phyloP scores from a whole-genome alignment of 2,329 filamentous ascomycete species.

The Gremmenia infestans region DNA sequence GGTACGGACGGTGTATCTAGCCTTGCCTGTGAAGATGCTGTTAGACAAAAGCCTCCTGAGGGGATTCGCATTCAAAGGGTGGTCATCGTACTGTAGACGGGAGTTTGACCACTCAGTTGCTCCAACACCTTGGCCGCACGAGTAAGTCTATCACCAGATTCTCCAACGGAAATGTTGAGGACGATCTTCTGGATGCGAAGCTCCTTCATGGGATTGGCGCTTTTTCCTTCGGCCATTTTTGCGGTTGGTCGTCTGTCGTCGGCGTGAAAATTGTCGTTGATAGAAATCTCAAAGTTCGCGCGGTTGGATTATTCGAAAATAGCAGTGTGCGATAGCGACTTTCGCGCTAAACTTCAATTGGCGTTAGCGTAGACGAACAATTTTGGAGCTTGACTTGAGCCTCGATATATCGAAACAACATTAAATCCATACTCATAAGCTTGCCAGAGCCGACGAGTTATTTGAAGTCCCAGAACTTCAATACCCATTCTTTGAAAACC shows the following conservation, averaged over 20 bases:
- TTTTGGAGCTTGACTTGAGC: conserved; percentile 1
- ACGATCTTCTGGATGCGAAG: conserved; percentile 99
- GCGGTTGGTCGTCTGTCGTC: conserved; percentile 18
- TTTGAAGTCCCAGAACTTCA: conserved; percentile 32
- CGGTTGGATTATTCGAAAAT: conserved; percentile 12
- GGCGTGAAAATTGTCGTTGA: conserved; percentile 14
- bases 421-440: conserved; percentile 18
- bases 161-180: conserved; percentile 98
- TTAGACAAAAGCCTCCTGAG: conserved; percentile 15
- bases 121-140: conserved; percentile 99
- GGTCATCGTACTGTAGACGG: conserved; percentile 83
- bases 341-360: conserved; percentile 7
- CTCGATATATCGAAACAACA: conserved; percentile 8
- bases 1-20: conserved; percentile 99
- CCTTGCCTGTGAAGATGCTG: conserved; percentile 67
- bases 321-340: conserved; percentile 4
- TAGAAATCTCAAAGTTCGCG: conserved; percentile 16
- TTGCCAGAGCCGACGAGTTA: conserved; percentile 27
- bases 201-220: conserved; percentile 98
- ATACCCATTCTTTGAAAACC: conserved; percentile 31
- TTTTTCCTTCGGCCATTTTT: conserved; percentile 69
- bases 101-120: conserved; percentile 98
- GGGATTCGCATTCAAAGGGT: conserved; percentile 6
- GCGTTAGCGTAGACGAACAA: conserved; percentile 6
- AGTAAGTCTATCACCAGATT: conserved; percentile 99